Conservation (phyloP, 352 stramenopile species). For the Pythium monospermum region DNA sequence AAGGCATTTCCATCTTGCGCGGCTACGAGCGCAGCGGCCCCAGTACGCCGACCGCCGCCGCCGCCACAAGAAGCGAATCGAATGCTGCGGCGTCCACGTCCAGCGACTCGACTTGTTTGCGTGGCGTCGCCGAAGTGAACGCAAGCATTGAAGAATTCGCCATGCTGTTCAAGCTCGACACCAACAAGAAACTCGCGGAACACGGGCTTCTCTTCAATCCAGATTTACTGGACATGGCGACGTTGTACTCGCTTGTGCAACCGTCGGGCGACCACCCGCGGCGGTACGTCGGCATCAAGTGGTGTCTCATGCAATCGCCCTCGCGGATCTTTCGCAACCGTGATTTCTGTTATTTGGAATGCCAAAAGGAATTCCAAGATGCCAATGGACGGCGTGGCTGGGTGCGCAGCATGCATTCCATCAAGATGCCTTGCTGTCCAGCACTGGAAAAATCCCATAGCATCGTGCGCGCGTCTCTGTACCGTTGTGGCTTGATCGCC, state of each 20-base stretch:
- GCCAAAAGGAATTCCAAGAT: conserved; percentile 80
- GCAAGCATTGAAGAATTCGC: conserved; percentile 82
- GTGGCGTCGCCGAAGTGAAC: conserved; percentile 62
- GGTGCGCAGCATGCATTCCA: conserved; percentile 54
- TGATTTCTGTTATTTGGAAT: conserved; percentile 85
- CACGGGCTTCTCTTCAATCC: conserved; percentile 76
- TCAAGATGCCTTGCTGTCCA: conserved; percentile 49
- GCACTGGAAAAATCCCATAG: conserved; percentile 27
- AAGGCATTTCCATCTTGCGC: conserved; percentile 55
- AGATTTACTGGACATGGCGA: conserved; percentile 64
- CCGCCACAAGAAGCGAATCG: neutral
- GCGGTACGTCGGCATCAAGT: conserved; percentile 78
- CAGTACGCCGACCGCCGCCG: neutral
- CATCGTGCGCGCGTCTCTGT: conserved; percentile 77
- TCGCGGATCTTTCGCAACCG: conserved; percentile 65
- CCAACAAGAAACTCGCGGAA: conserved; percentile 48
- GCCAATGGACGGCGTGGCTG: conserved; percentile 40
- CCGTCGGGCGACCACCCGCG: conserved; percentile 67
- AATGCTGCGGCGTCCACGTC: conserved; percentile 11
- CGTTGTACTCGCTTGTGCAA: conserved; percentile 68
- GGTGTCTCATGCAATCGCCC: conserved; percentile 69
- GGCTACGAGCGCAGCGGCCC: conserved; percentile 28
- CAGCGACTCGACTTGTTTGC: conserved; percentile 52
- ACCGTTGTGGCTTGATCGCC: conserved; percentile 70
- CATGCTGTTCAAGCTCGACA: conserved; percentile 78